Base-by-base conservation (phyloP, 2,329 filamentous ascomycete genomes). In the Geosmithia morbida region DNA sequence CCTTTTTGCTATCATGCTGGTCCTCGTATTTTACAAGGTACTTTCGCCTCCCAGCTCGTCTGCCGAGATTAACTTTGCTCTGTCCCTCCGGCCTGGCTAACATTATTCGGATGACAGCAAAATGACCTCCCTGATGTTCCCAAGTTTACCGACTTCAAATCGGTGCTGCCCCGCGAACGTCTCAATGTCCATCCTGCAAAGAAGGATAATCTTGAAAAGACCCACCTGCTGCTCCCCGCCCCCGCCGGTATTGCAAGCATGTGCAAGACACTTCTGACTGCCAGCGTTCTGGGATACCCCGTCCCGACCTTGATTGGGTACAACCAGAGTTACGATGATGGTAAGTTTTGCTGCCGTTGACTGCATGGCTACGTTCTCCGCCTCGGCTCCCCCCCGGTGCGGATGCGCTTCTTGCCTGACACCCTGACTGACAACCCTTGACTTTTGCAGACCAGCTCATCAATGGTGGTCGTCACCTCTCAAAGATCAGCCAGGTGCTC, bases 221-320 rank as follows among this genome's bases (percentile, higher is more conserved):
- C 58, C n/a, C 57, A 59, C 30, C 47, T 62, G 3, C 49, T 62
- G 10, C 52, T 61, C 1, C 55, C 57, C 1, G 55, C 56, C 7
- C 55, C 59, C n/a, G 46, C 52, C 7, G 50, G 51, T 41, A 51
- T 53, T 37, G 47, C 56, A 39, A 53, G 54, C 43, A 48, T 62
- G 6, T 62, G 59, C 55, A 62, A 62, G 53, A 60, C 56, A 10
- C 49, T 62, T 17, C 55, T 62, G 20, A 57, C 58, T 1, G 50
- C 56, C 29, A 46, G 53, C 5, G 52, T 58, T 3, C 50, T 59
- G 19, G 57, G 54, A 13, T 62, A 62, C 48, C 59, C 59, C 2
- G 52, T 46, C 4, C 57, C 58, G 5, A 50, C 53, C 2, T 54
- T 62, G 41, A 48, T 61, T 6, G 18, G 26, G 19, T 47, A 41